Evolutionary conservation across 2,329 filamentous ascomycete species (phyloP), one percentile per base, ranked within the genome.

Genomic region (Paraphoma chrysanthemicola): DNA sequence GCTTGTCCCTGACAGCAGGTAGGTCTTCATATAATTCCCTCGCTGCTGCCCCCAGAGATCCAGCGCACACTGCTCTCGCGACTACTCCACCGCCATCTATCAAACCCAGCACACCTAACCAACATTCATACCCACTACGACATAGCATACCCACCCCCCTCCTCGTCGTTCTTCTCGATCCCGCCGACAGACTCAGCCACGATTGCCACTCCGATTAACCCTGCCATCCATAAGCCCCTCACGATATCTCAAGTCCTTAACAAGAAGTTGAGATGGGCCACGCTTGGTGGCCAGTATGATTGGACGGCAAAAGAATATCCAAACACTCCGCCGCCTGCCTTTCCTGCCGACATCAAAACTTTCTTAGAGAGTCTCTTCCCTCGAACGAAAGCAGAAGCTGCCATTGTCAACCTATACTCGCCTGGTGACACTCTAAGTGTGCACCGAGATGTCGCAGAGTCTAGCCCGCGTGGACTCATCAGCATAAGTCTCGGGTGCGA

Each of bases 241-340:
- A 84, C 86, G 2, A 81, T 90, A 51, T 81, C 85, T 47, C 88
- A 89, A 69, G 86, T 94, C 30, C 82, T 98, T 43, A 86, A 88
- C 54, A 90, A 89, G 60, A 93, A 91, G 59, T 84, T 98, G 23
- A 92, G 94, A 65, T 99, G 95, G 95, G 86, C 96, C 42, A 98
- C 94, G 0, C 85, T 99, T 2, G 95, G 95, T 48, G 94, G 93
- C 0, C 95, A 98, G 75, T 98, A 98, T 76, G 91, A 98, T 79
- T 98, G 94, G 95, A 96, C 93, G 0, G 86, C 87, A 54, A 93
- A 96, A 64, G 80, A 86, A 11, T 98, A 98, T 71, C 93, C 93
- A 0, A 74, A 81, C 9, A 82, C 84, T n/a, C 57, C 74, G 3
- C 88, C 90, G 0, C 92, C 92, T 0, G 69, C 79, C 0, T 97